These are phyloP conservation scores for Hemisphaericaspora xylofermentans DNA, from an alignment of 1,139 yeast species.

Conservation along the genomic window DNA sequence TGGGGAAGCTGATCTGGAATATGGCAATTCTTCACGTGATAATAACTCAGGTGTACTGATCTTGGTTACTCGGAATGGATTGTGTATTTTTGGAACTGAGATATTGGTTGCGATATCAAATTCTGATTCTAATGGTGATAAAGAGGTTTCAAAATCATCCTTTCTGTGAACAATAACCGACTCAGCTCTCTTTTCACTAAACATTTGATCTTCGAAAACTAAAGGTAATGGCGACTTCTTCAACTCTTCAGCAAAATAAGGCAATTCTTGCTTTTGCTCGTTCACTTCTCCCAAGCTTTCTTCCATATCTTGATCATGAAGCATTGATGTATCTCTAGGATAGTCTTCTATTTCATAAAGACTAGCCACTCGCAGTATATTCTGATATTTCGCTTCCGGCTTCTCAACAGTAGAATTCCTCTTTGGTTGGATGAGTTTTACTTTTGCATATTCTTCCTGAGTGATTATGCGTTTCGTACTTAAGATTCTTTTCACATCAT, in stretches of 20 bases:
- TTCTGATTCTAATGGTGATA: background rate
- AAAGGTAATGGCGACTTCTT: constrained; percentile 36
- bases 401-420: constrained; percentile 33
- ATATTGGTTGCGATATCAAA: background rate
- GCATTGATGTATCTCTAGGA: background rate
- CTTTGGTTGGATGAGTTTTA: constrained; percentile 31
- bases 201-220: constrained; percentile 35
- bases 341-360: constrained; percentile 34
- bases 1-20: background rate
- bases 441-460: constrained; percentile 42
- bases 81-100: background rate
- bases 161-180: constrained; percentile 13
- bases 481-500: constrained; percentile 43
- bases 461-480: constrained; percentile 40
- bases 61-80: constrained; percentile 4
- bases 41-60: background rate
- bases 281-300: constrained; percentile 2
- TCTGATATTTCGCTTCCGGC: constrained; percentile 29
- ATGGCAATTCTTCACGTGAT: background rate
- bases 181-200: constrained; percentile 28
- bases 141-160: constrained; percentile 4
- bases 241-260: constrained; percentile 38
- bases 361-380: constrained; percentile 42
- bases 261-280: too few species aligned
- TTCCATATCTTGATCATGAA: constrained; percentile 8